These are phyloP conservation scores for Uromyces viciae-fabae DNA, from an alignment of 1,284 basidiomycete species.

Conservation along the genomic window DNA sequence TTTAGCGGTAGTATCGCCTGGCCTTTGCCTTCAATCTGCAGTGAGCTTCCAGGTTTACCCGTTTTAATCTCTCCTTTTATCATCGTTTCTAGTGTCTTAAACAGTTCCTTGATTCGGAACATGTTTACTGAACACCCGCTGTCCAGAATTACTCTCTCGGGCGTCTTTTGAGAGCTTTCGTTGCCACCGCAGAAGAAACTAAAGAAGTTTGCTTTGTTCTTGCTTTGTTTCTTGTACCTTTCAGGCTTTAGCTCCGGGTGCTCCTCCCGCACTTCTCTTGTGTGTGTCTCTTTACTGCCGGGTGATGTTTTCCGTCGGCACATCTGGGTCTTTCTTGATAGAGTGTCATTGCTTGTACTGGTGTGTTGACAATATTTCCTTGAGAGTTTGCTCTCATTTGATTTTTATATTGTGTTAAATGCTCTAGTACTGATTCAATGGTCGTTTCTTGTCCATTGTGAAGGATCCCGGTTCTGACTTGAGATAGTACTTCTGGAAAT, in stretches of 20 bases:
- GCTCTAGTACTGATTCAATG: background rate
- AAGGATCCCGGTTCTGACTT: background rate
- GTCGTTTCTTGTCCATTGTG: background rate
- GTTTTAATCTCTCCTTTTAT: background rate
- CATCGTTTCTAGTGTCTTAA: background rate
- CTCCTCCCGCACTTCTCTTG: background rate
- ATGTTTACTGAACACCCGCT: background rate
- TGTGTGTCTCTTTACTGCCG: background rate
- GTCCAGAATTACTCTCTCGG: background rate
- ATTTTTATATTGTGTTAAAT: background rate
- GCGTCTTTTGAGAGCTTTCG: background rate
- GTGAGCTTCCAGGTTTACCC: background rate
- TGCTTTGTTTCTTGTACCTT: background rate
- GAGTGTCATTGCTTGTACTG: background rate
- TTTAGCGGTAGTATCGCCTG: background rate
- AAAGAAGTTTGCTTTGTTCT: background rate
- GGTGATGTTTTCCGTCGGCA: too few species aligned
- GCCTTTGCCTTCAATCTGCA: background rate
- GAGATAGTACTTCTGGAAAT: background rate
- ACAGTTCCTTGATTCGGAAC: background rate
- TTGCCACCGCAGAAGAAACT: background rate
- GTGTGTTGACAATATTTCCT: background rate
- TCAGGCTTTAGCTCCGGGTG: background rate
- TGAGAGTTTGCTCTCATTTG: background rate
- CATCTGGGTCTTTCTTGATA: background rate